Percentiles rank a stretch among this genome's conserved stretches.
Evolutionary conservation across 805 yeast species (phyloP).

Genomic region (Saturnispora halmiae): DNA sequence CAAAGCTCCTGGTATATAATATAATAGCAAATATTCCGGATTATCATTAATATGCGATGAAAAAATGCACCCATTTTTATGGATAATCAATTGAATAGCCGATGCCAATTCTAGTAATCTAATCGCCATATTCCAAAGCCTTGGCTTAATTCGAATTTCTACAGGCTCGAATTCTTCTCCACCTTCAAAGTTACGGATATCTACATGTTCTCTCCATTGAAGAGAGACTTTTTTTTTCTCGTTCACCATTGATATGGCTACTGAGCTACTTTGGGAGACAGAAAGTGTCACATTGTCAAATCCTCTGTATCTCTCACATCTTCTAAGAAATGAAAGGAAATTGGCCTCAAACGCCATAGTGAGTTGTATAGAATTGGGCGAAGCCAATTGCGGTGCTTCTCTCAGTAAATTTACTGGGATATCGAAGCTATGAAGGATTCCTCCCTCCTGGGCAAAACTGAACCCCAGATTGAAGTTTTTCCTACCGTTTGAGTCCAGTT

Average conservation of each 20-base stretch:
- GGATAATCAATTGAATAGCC: conserved; percentile 48
- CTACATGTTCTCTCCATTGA: conserved; percentile 45
- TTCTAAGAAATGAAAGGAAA: conserved; percentile 41
- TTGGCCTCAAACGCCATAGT: neutral
- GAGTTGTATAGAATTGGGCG: neutral
- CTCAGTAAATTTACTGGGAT: conserved; percentile 62
- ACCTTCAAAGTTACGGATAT: conserved; percentile 18
- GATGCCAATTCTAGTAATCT: conserved; percentile 53
- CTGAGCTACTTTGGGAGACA: conserved; percentile 40
- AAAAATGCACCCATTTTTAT: conserved; percentile 44
- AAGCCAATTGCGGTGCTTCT: neutral
- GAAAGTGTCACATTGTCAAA: conserved; percentile 42
- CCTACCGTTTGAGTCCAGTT: neutral
- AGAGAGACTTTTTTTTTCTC: conserved; percentile 47
- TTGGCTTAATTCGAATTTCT: conserved; percentile 36
- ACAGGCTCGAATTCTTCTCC: conserved; percentile 12
- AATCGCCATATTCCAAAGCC: conserved; percentile 63
- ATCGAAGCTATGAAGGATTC: conserved; percentile 53
- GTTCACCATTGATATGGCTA: conserved; percentile 46
- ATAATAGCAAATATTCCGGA: conserved; percentile 56
- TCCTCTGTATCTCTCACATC: conserved; percentile 58
- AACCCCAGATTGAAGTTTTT: conserved; percentile 3
- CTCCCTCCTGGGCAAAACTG: neutral
- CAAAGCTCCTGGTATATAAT: conserved; percentile 35
- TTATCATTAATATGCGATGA: conserved; percentile 60